Percentiles rank a stretch among this genome's conserved stretches.
These are phyloP conservation scores for Phialophora verrucosa DNA, from an alignment of 2,329 filamentous ascomycete genomes.

Conservation along the genomic window DNA sequence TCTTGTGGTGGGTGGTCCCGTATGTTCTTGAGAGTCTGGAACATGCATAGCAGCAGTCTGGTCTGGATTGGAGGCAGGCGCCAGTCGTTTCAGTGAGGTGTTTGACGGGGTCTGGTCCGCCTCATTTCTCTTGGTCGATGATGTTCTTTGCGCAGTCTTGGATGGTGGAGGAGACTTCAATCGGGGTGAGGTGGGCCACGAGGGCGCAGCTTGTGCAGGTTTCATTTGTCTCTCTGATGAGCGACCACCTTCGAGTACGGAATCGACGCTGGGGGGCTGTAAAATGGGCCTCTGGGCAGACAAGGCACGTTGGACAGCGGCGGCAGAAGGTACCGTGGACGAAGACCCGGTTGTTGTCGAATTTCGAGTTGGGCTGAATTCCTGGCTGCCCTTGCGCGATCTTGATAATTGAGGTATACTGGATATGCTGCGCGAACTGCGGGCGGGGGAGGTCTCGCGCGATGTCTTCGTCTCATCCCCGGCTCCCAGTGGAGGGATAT, in stretches of 20 bases:
- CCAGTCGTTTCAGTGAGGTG: constrained; percentile 57
- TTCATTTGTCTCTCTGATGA: constrained; percentile 67
- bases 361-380: constrained; percentile 66
- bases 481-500: constrained; percentile 20
- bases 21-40: constrained; percentile 38
- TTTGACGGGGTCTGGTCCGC: constrained; percentile 53
- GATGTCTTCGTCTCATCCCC: constrained; percentile 25
- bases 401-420: constrained; percentile 49
- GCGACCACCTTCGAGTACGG: constrained; percentile 64
- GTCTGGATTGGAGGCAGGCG: constrained; percentile 33
- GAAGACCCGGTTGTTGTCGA: constrained; percentile 49
- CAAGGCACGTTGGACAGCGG: constrained; percentile 69
- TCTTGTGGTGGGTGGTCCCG: constrained; percentile 55
- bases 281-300: constrained; percentile 72
- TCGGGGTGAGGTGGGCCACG: constrained; percentile 79
- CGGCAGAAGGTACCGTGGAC: constrained; percentile 61
- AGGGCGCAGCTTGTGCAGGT: constrained; percentile 59
- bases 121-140: constrained; percentile 52
- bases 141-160: constrained; percentile 45
- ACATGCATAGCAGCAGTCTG: constrained; percentile 30
- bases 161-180: constrained; percentile 76
- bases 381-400: constrained; percentile 71
- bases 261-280: constrained; percentile 65
- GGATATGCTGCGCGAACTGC: constrained; percentile 37
- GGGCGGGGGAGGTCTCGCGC: constrained; percentile 31